Evolutionary conservation across 2,329 filamentous ascomycete genomes (phyloP).

Genomic region (Eurotiales sp.): DNA sequence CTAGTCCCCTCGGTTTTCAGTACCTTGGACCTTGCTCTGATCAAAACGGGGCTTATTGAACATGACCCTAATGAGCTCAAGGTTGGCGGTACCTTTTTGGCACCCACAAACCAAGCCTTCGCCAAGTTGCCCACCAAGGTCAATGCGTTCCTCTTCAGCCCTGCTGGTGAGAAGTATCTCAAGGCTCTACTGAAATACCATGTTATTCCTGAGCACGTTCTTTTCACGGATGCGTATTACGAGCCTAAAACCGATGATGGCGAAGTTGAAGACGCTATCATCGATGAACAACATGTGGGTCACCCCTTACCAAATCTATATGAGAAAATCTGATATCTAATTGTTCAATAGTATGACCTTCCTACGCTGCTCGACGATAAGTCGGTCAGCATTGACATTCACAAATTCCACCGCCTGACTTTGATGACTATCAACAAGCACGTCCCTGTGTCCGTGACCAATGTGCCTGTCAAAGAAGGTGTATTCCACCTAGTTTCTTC

Average conservation of each 20-base stretch:
- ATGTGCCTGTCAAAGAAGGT: conserved; percentile 71
- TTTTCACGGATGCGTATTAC: conserved; percentile 81
- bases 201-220: conserved; percentile 65
- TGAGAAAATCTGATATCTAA: not conserved
- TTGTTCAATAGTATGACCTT: conserved; percentile 51
- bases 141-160: conserved; percentile 81
- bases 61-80: conserved; percentile 54
- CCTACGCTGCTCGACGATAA: conserved; percentile 66
- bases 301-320: not conserved
- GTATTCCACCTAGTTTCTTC: conserved; percentile 71
- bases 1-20: conserved; percentile 68
- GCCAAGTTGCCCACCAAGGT: conserved; percentile 59
- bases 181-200: conserved; percentile 75
- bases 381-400: conserved; percentile 67
- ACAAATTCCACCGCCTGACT: conserved; percentile 62
- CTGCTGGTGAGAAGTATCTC: conserved; percentile 68
- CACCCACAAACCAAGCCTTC: conserved; percentile 75
- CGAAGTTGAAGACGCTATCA: conserved; percentile 16
- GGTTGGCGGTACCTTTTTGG: conserved; percentile 71
- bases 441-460: conserved; percentile 60
- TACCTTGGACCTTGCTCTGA: conserved; percentile 69
- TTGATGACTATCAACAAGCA: conserved; percentile 72
- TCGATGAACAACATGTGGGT: conserved; percentile 46
- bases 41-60: conserved; percentile 68
- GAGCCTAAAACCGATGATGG: conserved; percentile 32